Evolutionary conservation across 164 flowering plant genomes (phyloP).

Genomic region (Vitis rupestris): DNA sequence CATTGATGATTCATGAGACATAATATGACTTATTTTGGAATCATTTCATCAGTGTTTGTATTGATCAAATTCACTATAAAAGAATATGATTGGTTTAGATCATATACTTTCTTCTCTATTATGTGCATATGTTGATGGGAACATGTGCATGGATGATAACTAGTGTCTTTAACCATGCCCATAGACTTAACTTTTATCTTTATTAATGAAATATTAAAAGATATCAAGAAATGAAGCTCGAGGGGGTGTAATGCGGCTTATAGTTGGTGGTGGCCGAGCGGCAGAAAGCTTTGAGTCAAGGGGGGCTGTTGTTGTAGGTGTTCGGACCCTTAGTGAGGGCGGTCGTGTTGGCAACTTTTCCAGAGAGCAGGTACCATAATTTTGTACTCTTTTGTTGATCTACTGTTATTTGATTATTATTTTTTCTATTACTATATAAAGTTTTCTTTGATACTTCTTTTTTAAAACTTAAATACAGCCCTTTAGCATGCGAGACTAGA

Average conservation of each 20-base stretch:
- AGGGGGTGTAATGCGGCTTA: constrained; percentile 92
- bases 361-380: constrained; percentile 80
- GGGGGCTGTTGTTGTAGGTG: constrained; percentile 96
- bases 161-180: background rate
- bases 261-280: constrained; percentile 99
- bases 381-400: background rate
- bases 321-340: constrained; percentile 98
- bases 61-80: background rate
- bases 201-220: constrained; percentile 30
- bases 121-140: background rate
- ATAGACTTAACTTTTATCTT: background rate
- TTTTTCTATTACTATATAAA: too few species aligned
- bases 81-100: background rate
- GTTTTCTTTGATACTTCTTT: too few species aligned
- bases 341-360: constrained; percentile 98
- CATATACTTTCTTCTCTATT: background rate
- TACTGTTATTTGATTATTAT: background rate
- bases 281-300: constrained; percentile 62
- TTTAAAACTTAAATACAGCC: too few species aligned
- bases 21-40: too few species aligned
- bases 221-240: constrained; percentile 73
- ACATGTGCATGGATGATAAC: constrained; percentile 1
- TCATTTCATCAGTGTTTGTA: background rate
- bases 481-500: too few species aligned
- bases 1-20: too few species aligned